These are phyloP conservation scores for Pseudopithomyces chartarum DNA, from an alignment of 2,329 filamentous ascomycete species.

Conservation along the genomic window DNA sequence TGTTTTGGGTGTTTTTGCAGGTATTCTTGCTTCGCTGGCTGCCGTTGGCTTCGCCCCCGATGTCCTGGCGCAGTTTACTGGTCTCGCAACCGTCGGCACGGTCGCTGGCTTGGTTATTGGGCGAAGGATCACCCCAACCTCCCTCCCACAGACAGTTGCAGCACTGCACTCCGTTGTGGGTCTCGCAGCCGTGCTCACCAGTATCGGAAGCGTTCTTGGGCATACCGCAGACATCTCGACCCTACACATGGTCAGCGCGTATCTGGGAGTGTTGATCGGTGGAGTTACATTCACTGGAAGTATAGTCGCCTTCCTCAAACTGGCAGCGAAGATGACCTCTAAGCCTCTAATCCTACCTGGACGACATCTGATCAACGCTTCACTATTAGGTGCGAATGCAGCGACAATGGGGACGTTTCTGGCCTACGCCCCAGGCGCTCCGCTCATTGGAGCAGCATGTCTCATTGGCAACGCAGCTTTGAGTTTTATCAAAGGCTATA, in stretches of 20 bases:
- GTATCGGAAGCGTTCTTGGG: slow-evolving; percentile 83
- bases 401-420: slow-evolving; percentile 86
- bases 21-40: slow-evolving; percentile 79
- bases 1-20: slow-evolving; percentile 81
- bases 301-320: slow-evolving; percentile 86
- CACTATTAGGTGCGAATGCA: slow-evolving; percentile 74
- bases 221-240: slow-evolving; percentile 73
- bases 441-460: slow-evolving; percentile 77
- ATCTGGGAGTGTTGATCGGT: slow-evolving; percentile 81
- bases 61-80: slow-evolving; percentile 79
- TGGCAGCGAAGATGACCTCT: slow-evolving; percentile 81
- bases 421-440: slow-evolving; percentile 78
- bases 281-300: slow-evolving; percentile 92
- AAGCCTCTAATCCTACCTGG: slow-evolving; percentile 74
- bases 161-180: slow-evolving; percentile 90
- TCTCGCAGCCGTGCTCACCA: slow-evolving; percentile 84
- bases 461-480: slow-evolving; percentile 76
- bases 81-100: slow-evolving; percentile 72
- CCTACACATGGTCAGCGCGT: slow-evolving; percentile 83
- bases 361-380: slow-evolving; percentile 74
- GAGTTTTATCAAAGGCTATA: slow-evolving; percentile 85
- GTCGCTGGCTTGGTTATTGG: slow-evolving; percentile 76
- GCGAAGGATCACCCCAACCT: slow-evolving; percentile 84
- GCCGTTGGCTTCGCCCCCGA: slow-evolving; percentile 82
- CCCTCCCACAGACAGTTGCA: slow-evolving; percentile 86